Evolutionary conservation across 1,139 yeast species (phyloP).

Genomic region (Lodderomyces beijingensis): DNA sequence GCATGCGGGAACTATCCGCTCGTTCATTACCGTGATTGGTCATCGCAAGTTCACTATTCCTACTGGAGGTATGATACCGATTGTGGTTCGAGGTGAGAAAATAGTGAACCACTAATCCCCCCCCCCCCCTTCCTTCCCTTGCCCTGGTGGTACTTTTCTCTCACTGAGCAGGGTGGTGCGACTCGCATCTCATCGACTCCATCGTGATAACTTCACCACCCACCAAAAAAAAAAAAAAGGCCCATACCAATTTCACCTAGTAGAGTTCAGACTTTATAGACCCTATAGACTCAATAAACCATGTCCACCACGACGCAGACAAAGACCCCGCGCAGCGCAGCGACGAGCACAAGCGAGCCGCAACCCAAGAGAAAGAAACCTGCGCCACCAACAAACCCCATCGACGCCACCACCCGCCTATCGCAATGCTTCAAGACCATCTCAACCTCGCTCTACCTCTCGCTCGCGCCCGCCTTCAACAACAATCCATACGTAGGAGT

Average conservation of each 20-base stretch:
- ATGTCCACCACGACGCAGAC: conserved; percentile 1
- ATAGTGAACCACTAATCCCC: too few species aligned
- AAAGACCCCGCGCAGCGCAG: conserved; percentile 1
- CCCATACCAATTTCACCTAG: too few species aligned
- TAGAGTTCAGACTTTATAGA: too few species aligned
- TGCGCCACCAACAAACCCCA: conserved; percentile 27
- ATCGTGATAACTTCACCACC: too few species aligned
- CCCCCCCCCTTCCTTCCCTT: too few species aligned
- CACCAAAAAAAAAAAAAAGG: too few species aligned
- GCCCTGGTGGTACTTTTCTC: too few species aligned
- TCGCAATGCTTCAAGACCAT: conserved; percentile 66
- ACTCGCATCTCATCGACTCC: too few species aligned
- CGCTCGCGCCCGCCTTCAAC: conserved; percentile 78
- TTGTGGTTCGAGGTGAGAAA: conserved; percentile 42
- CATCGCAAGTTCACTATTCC: conserved; percentile 55
- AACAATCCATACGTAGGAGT: conserved; percentile 72
- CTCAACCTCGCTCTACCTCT: conserved; percentile 66
- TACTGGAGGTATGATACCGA: conserved; percentile 67
- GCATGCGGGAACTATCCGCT: conserved; percentile 61
- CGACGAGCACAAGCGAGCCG: conserved; percentile 8
- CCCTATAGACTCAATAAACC: too few species aligned
- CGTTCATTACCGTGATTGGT: conserved; percentile 53
- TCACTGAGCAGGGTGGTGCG: too few species aligned
- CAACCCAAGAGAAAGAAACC: conserved; percentile 15
- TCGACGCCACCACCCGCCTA: conserved; percentile 33